Evolutionary conservation across 139 green algal genomes (phyloP), one percentile per base, ranked within the genome.

Genomic region (Prasinococcaceae sp.): DNA sequence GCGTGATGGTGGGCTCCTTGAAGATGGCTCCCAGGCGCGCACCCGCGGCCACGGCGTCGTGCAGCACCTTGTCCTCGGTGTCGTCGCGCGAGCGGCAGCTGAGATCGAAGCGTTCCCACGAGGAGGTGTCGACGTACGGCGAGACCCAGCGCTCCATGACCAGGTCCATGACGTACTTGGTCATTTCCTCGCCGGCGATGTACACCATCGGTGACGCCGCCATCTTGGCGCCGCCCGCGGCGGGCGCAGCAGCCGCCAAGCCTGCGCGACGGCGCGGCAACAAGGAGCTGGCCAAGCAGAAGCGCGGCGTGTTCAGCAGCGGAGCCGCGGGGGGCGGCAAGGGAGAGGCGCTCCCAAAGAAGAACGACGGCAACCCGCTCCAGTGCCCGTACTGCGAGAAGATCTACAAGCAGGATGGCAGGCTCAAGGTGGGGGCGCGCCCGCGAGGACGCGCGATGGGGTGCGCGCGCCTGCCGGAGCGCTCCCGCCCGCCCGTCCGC

Each of bases 351-450:
- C n/a, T n/a, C n/a, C n/a, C n/a, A n/a, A n/a, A n/a, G n/a, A n/a
- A n/a, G n/a, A n/a, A n/a, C n/a, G n/a, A n/a, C n/a, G n/a, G n/a
- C n/a, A n/a, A n/a, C n/a, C n/a, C n/a, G 10, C 32, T 69, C 1
- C 33, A 48, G 29, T 72, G 63, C 36, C 63, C 63, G n/a, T 63
- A 45, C 50, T 72, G 63, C 42, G 63, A 72, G 9, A 39, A 59
- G 24, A 61, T 68, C 10, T 72, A 61, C 58, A 72, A 72, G 50
- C 63, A 72, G 47, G 50, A 61, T 28, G 63, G 63, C 19, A 40
- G 63, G 6, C 39, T 72, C 22, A 68, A 69, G 44, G 44, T 40
- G 12, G 9, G n/a, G n/a, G n/a, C n/a, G n/a, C n/a, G n/a, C n/a
- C n/a, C n/a, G n/a, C n/a, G n/a, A n/a, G n/a, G n/a, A n/a, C n/a